Percentiles rank a stretch among this genome's conserved stretches.
These are phyloP conservation scores for Neofusicoccum parvum DNA, from an alignment of 2,329 filamentous ascomycete species.

Conservation along the genomic window DNA sequence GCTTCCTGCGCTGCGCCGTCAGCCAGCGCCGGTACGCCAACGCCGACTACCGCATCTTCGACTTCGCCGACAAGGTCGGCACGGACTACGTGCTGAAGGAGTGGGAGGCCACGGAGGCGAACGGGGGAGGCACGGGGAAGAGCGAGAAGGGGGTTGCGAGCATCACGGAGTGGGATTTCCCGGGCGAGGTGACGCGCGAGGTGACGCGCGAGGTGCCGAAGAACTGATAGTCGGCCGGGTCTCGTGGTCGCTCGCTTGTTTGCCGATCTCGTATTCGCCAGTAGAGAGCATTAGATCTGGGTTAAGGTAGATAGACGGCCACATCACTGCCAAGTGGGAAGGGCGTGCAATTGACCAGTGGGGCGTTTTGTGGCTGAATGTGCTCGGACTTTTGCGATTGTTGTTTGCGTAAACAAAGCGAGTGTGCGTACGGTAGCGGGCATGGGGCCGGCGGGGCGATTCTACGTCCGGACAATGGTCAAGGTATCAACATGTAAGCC, in stretches of 20 bases:
- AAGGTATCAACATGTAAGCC: not conserved
- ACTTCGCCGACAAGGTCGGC: conserved; percentile 50
- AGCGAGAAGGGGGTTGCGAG: conserved; percentile 43
- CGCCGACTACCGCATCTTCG: conserved; percentile 66
- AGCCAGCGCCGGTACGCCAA: conserved; percentile 57
- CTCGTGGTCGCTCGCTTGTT: not conserved
- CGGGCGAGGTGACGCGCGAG: conserved; percentile 22
- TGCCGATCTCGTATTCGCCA: not conserved
- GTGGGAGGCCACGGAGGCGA: conserved; percentile 50
- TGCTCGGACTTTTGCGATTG: not conserved
- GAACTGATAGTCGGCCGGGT: not conserved
- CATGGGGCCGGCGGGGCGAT: not conserved
- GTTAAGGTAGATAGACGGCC: not conserved
- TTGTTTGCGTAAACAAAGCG: not conserved
- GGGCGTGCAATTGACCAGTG: conserved; percentile 3
- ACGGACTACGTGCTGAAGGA: conserved; percentile 43
- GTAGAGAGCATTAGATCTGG: not conserved
- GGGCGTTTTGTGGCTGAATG: conserved; percentile 2
- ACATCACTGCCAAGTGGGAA: not conserved
- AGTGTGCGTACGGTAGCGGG: not conserved
- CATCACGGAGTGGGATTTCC: conserved; percentile 29
- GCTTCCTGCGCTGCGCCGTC: conserved; percentile 62
- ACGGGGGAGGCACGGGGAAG: conserved; percentile 54
- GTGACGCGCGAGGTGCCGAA: conserved; percentile 6
- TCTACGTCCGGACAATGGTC: not conserved